Base-by-base conservation (phyloP, 768 basidiomycete genomes). In the Hygrophorus russula region DNA sequence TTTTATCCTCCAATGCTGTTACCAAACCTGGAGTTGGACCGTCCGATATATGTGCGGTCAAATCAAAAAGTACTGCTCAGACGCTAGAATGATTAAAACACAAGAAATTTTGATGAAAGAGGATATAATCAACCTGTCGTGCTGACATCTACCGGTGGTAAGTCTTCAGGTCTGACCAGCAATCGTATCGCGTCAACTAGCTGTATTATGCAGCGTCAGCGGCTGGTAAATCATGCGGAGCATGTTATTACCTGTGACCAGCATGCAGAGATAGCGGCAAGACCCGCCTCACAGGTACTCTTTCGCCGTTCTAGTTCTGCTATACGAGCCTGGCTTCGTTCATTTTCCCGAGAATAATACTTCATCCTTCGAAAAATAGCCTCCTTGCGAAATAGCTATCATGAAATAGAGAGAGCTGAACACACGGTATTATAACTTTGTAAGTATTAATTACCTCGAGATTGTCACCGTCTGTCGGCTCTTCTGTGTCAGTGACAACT, bases 361-460 rank as follows among this genome's bases (percentile, higher is more conserved):
- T 70, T 78, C 86, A 91, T 89, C 46, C 84, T 70, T 32, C 88
- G 73, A 60, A 78, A 90, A 39, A 91, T 79, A 34, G 88, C 88
- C 53, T 87, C 85, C 60, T 91, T 90, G 48, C 83, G 76, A 59
- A 87, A 90, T n/a, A 73, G 66, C 87, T 90, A 50, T 18, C 50
- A 46, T 36, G 44, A 52, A 43, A 41, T 52, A 50, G 48, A 20
- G 37, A 15, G 9, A 40, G 17, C n/a, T 42, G 8, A 32, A 36
- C 30, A 44, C 44, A 45, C 47, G 30, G 41, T 39, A 41, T n/a
- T n/a, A 50, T 44, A 52, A 42, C 41, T 32, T 30, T 24, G 19
- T 33, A 34, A 39, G 46, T 39, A 53, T 46, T 24, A 46, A 48
- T 59, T 65, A 80, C 82, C 78, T 85, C 82, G 52, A 85, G 68